Evolutionary conservation across 2,329 filamentous ascomycete species (phyloP).

Genomic region (Claviceps monticola): DNA sequence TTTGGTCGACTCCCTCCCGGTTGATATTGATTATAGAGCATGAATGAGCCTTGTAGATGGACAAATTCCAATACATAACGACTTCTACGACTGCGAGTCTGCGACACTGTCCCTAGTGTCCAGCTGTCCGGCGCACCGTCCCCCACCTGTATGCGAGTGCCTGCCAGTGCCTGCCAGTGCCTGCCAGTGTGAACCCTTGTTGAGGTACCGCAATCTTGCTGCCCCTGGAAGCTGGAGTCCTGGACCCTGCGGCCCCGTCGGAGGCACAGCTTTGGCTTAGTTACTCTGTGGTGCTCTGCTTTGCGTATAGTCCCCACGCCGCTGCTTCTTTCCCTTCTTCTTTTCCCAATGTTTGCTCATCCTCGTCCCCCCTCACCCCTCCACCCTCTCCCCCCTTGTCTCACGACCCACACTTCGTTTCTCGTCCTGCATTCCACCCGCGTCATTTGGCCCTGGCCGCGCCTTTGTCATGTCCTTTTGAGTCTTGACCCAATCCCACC

Average conservation of each 20-base stretch:
- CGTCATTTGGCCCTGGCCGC: conserved; percentile 4
- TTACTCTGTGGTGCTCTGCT: too few species aligned
- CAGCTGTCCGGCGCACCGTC: not conserved
- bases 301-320: not conserved
- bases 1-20: not conserved
- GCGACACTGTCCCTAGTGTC: not conserved
- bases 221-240: too few species aligned
- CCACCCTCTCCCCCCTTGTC: not conserved
- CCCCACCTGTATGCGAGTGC: too few species aligned
- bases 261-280: too few species aligned
- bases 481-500: not conserved
- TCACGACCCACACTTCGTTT: not conserved
- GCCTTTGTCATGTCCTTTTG: conserved; percentile 1
- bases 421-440: conserved; percentile 2
- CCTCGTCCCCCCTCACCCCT: not conserved
- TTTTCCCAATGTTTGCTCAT: not conserved
- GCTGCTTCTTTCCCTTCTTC: not conserved
- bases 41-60: too few species aligned
- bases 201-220: too few species aligned
- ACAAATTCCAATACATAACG: too few species aligned
- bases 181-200: too few species aligned
- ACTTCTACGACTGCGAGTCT: not conserved
- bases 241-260: too few species aligned
- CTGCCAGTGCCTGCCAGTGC: too few species aligned
- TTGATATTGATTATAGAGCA: too few species aligned